These are phyloP conservation scores for Poteriospumella lacustris DNA, from an alignment of 108 stramenopile species.

Conservation along the genomic window DNA sequence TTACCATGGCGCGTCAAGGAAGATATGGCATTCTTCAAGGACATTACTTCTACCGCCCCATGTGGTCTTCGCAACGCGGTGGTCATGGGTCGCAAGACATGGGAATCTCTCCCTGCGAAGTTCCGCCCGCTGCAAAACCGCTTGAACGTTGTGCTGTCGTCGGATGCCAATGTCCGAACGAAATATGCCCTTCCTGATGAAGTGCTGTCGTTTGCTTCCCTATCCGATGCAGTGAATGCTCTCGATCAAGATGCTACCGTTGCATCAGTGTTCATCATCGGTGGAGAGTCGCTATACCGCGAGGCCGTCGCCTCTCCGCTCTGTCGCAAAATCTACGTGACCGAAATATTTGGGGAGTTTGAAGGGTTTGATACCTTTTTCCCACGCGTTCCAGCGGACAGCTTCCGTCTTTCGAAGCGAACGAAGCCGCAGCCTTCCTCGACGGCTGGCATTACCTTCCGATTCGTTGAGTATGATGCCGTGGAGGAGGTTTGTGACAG, in stretches of 20 bases:
- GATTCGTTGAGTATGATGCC: conserved; percentile 45
- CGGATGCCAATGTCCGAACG: not conserved
- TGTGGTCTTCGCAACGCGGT: conserved; percentile 71
- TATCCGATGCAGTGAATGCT: conserved; percentile 69
- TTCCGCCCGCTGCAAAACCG: conserved; percentile 85
- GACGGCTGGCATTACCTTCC: too few relatives aligned
- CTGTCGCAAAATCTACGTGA: conserved; percentile 39
- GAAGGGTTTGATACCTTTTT: conserved; percentile 44
- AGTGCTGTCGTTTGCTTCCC: conserved; percentile 65
- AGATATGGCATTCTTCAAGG: conserved; percentile 57
- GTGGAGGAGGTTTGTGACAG: too few relatives aligned
- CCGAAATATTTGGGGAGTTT: conserved; percentile 33
- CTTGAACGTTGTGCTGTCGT: conserved; percentile 82
- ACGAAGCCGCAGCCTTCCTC: too few relatives aligned
- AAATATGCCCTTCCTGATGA: conserved; percentile 39
- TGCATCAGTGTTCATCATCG: conserved; percentile 83
- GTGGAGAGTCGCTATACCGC: conserved; percentile 79
- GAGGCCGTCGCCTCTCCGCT: conserved; percentile 62
- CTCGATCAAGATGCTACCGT: conserved; percentile 49
- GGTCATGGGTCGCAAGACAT: conserved; percentile 98
- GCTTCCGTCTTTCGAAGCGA: conserved; percentile 30
- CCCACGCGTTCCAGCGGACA: conserved; percentile 31
- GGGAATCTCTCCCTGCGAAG: conserved; percentile 85
- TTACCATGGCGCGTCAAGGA: conserved; percentile 48
- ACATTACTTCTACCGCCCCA: conserved; percentile 33